Percentiles rank a stretch among this genome's conserved stretches.
phyloP scores from a whole-genome alignment of 2,329 filamentous ascomycete genomes.

The Pseudopithomyces chartarum region DNA sequence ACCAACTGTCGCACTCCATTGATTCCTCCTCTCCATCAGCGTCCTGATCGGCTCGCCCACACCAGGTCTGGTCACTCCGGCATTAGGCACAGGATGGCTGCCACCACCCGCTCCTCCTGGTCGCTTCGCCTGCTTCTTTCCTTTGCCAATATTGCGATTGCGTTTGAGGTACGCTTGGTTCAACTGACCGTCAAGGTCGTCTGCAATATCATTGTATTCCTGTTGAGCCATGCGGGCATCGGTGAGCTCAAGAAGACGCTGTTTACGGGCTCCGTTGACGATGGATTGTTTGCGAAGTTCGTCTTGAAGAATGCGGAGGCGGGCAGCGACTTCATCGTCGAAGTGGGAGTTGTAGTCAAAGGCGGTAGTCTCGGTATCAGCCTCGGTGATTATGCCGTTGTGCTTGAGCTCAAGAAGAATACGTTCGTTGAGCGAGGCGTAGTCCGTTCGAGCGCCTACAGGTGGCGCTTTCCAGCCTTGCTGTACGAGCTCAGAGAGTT shows the following conservation, averaged over 20 bases:
- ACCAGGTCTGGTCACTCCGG: slow-evolving; percentile 51
- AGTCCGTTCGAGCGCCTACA: slow-evolving; percentile 74
- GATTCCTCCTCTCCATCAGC: slow-evolving; percentile 85
- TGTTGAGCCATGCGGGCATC: slow-evolving; percentile 94
- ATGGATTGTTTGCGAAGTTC: slow-evolving; percentile 83
- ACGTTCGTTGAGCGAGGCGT: slow-evolving; percentile 84
- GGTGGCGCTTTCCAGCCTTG: slow-evolving; percentile 80
- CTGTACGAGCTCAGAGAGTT: slow-evolving; percentile 76
- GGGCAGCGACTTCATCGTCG: slow-evolving; percentile 92
- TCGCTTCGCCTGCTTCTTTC: slow-evolving; percentile 81
- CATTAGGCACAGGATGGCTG: slow-evolving; percentile 57
- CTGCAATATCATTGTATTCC: slow-evolving; percentile 94
- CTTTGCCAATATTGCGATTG: slow-evolving; percentile 91
- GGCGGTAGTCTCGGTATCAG: slow-evolving; percentile 70
- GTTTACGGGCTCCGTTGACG: slow-evolving; percentile 88
- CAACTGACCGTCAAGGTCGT: slow-evolving; percentile 93
- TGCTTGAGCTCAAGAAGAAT: slow-evolving; percentile 89
- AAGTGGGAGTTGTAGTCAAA: slow-evolving; percentile 89
- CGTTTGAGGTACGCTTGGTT: slow-evolving; percentile 95
- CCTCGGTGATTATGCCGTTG: slow-evolving; percentile 82
- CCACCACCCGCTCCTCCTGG: slow-evolving; percentile 77
- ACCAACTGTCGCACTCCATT: slow-evolving; percentile 86
- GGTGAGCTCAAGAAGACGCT: slow-evolving; percentile 82
- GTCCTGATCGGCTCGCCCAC: slow-evolving; percentile 91
- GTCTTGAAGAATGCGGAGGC: slow-evolving; percentile 81